Conservation (phyloP, 1,284 basidiomycete species). For the Ganoderma leucocontextum region DNA sequence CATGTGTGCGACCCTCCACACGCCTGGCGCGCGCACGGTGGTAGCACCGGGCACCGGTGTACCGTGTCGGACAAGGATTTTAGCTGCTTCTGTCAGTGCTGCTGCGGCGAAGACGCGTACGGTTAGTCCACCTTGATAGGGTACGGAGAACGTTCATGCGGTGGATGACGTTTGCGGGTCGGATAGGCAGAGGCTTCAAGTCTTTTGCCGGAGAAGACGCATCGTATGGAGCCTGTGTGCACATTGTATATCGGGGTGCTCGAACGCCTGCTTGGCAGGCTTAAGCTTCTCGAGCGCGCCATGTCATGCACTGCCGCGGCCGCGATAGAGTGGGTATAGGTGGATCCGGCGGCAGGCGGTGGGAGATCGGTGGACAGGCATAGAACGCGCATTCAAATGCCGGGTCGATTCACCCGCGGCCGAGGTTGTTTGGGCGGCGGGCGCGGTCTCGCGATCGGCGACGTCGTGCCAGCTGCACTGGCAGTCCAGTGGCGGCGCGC, state of each 20-base stretch:
- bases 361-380: neutral
- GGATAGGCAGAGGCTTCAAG: neutral
- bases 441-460: neutral
- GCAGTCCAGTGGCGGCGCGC: neutral
- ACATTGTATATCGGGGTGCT: neutral
- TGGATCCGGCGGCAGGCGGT: neutral
- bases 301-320: neutral
- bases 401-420: neutral
- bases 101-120: neutral
- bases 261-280: neutral
- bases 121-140: neutral
- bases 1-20: conserved; percentile 22
- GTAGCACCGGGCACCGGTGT: neutral
- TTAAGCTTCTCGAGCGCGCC: neutral
- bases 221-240: neutral
- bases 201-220: neutral
- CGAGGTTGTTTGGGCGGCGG: neutral
- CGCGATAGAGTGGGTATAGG: neutral
- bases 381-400: neutral
- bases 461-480: neutral
- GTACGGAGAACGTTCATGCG: too few species aligned
- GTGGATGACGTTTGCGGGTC: neutral
- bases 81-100: neutral
- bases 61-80: conserved; percentile 1
- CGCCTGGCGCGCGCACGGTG: neutral